phyloP scores from a whole-genome alignment of 2,329 filamentous ascomycete species.

The Fusarium keratoplasticum region DNA sequence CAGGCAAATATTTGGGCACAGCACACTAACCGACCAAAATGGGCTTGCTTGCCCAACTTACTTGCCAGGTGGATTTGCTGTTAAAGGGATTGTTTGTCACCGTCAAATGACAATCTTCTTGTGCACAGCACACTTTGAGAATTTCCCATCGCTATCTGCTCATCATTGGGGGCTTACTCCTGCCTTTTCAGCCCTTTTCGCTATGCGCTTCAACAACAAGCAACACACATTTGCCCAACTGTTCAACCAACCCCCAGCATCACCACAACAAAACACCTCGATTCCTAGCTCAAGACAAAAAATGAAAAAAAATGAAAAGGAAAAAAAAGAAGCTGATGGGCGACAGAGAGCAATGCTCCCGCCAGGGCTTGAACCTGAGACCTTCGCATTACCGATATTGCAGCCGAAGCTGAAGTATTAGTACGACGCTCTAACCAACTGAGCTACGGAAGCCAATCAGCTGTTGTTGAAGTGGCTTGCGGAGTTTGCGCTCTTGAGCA shows the following conservation, averaged over 20 bases:
- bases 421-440: constrained; percentile 24
- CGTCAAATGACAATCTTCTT: background rate
- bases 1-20: background rate
- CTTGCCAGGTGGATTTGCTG: background rate
- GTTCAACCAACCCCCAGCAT: background rate
- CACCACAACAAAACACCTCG: background rate
- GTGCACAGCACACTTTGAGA: background rate
- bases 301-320: background rate
- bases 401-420: constrained; percentile 11
- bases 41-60: background rate
- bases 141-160: background rate
- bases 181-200: background rate
- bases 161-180: background rate
- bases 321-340: constrained; percentile 7
- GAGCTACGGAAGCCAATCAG: constrained; percentile 19
- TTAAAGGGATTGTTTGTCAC: background rate
- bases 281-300: background rate
- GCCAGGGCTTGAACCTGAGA: constrained; percentile 17
- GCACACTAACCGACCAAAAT: background rate
- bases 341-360: constrained; percentile 11
- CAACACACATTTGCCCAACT: background rate
- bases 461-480: background rate
- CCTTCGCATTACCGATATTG: constrained; percentile 13
- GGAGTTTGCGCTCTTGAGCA: background rate
- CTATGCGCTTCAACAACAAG: background rate